phyloP scores from a whole-genome alignment of 2,329 filamentous ascomycete species.

The Scedosporium dehoogii region DNA sequence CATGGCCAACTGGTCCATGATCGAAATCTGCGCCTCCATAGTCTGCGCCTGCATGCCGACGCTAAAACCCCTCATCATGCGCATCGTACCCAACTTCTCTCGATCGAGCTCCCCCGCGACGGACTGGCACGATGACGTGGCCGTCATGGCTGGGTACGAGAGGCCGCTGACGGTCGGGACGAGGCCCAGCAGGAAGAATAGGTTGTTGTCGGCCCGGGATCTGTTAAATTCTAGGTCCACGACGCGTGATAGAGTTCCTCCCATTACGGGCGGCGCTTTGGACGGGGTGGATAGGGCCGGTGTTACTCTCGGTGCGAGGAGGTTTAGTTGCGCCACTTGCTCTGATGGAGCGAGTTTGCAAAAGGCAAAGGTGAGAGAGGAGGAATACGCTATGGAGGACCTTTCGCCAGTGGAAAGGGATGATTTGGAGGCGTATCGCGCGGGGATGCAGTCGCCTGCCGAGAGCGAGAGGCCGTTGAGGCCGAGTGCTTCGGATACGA shows the following conservation, averaged over 20 bases:
- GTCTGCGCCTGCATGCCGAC: constrained; percentile 26
- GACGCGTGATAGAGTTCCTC: neutral
- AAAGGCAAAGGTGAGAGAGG: neutral
- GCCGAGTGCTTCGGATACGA: neutral
- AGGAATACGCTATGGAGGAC: constrained; percentile 6
- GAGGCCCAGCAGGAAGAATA: constrained; percentile 5
- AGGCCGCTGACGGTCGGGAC: constrained; percentile 14
- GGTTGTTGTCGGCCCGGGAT: neutral
- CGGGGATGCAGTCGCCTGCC: neutral
- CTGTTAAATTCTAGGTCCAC: too few species aligned
- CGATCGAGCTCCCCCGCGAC: constrained; percentile 4
- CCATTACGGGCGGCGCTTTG: neutral
- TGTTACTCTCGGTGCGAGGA: constrained; percentile 3
- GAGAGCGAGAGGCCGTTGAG: neutral
- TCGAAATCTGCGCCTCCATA: constrained; percentile 14
- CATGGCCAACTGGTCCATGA: constrained; percentile 9
- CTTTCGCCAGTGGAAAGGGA: neutral
- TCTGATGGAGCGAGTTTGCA: constrained; percentile 2
- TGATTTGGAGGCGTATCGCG: neutral
- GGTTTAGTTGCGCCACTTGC: neutral
- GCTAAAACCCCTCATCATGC: constrained; percentile 27
- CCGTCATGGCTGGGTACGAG: constrained; percentile 4
- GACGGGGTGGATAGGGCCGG: neutral
- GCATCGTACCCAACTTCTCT: constrained; percentile 17
- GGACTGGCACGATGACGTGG: constrained; percentile 8